Percentiles rank a stretch among this genome's conserved stretches.
Conservation (phyloP, 2,329 filamentous ascomycete species). For the Colletotrichum orchidophilum region DNA sequence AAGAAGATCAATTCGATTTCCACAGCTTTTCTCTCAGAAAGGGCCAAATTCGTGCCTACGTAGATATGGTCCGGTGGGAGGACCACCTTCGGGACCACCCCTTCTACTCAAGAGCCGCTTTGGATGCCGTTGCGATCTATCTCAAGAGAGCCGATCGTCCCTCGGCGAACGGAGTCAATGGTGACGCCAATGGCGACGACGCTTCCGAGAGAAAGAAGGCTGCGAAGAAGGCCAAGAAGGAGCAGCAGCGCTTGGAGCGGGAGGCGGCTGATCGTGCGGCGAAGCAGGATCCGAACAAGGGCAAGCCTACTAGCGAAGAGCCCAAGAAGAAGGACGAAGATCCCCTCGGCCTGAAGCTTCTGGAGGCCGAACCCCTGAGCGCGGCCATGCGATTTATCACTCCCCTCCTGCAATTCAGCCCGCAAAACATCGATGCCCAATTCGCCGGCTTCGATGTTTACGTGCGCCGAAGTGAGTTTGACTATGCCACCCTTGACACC, state of each 20-base stretch:
- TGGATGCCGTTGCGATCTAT: constrained; percentile 85
- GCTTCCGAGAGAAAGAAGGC: constrained; percentile 84
- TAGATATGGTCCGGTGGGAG: constrained; percentile 98
- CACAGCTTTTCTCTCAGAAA: constrained; percentile 97
- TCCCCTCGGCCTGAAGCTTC: constrained; percentile 82
- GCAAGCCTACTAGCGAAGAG: constrained; percentile 63
- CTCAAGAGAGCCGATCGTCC: constrained; percentile 81
- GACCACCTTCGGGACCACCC: constrained; percentile 91
- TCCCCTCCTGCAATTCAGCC: constrained; percentile 83
- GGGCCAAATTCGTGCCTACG: constrained; percentile 92
- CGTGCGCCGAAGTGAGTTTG: constrained; percentile 77
- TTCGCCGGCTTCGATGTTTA: constrained; percentile 90
- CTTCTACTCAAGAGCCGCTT: constrained; percentile 86
- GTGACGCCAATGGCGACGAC: constrained; percentile 61
- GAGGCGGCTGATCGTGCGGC: constrained; percentile 81
- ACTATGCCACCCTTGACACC: background rate
- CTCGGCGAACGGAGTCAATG: constrained; percentile 70
- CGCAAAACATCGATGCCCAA: constrained; percentile 84
- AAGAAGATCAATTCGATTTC: constrained; percentile 99
- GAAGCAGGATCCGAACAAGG: constrained; percentile 86
- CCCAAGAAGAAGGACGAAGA: constrained; percentile 88
- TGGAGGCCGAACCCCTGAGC: constrained; percentile 83
- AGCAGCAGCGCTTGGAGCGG: constrained; percentile 71
- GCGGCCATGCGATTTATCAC: constrained; percentile 88
- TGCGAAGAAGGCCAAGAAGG: constrained; percentile 88